A percentile compares a stretch with the other conserved stretches of the same genome.
Conservation (phyloP, 305 asterid genomes). For the Petunia hybrid region DNA sequence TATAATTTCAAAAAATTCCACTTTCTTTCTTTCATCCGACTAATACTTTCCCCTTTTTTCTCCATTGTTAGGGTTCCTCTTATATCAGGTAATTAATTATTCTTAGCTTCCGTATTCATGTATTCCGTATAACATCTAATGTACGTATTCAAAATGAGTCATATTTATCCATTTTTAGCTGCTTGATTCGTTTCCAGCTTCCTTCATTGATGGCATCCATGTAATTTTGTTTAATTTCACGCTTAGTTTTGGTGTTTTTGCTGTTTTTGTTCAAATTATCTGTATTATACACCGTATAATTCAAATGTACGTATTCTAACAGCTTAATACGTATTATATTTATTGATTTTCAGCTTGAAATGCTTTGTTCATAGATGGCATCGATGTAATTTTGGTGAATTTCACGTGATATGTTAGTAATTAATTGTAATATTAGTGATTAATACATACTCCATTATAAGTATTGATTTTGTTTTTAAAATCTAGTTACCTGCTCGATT, state of each 20-base stretch:
- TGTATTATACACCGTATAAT: too few species aligned
- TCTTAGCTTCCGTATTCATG: conserved; percentile 15
- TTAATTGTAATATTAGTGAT: too few species aligned
- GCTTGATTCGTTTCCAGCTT: background rate
- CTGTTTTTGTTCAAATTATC: too few species aligned
- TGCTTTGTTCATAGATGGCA: conserved; percentile 5
- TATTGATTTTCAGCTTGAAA: conserved; percentile 9
- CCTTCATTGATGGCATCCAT: background rate
- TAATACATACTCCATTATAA: too few species aligned
- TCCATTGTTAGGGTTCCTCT: conserved; percentile 37
- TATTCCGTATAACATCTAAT: background rate
- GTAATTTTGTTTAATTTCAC: background rate
- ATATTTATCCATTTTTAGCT: background rate
- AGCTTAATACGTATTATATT: background rate
- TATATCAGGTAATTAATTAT: conserved; percentile 11
- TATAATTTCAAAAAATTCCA: too few species aligned
- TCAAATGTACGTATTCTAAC: background rate
- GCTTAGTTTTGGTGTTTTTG: background rate
- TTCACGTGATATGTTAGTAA: conserved; percentile 16
- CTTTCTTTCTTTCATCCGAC: too few species aligned
- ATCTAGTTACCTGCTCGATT: background rate
- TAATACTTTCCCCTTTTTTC: background rate
- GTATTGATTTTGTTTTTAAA: background rate
- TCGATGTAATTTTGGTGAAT: conserved; percentile 19
- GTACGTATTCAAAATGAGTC: background rate